A percentile compares a stretch with the other conserved stretches of the same genome.
Conservation (phyloP, 441 rosid species). For the Omphalea diandra region DNA sequence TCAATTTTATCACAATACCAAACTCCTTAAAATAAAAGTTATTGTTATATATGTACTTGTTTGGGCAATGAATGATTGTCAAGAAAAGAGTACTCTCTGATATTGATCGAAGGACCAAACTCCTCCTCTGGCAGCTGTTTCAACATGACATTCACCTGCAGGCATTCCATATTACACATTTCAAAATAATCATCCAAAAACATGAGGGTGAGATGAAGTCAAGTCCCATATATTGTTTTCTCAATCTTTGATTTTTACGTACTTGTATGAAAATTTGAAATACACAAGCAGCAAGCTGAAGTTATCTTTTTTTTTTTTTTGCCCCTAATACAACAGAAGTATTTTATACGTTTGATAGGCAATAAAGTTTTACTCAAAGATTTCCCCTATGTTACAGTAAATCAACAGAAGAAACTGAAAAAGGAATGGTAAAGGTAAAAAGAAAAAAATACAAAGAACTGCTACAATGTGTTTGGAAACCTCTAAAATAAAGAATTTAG, state of each 20-base stretch:
- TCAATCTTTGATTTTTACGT: not conserved
- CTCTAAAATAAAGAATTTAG: not conserved
- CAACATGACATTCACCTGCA: constrained; percentile 82
- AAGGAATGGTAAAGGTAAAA: not conserved
- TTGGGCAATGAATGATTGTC: constrained; percentile 74
- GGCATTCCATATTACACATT: constrained; percentile 11
- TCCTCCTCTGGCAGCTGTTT: constrained; percentile 68
- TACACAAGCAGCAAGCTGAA: not conserved
- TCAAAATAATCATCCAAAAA: constrained; percentile 4
- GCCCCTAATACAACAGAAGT: not conserved
- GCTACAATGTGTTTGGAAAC: not conserved
- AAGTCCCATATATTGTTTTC: not conserved
- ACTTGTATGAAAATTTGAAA: not conserved
- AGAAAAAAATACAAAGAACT: not conserved
- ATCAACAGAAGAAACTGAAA: not conserved
- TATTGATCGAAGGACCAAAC: constrained; percentile 76
- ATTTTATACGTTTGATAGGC: not conserved
- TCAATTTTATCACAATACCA: not conserved
- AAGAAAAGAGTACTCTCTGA: constrained; percentile 89
- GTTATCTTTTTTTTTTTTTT: no score
- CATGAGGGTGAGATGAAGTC: not conserved
- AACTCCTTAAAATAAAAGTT: not conserved
- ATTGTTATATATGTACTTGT: constrained; percentile 41
- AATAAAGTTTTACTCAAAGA: not conserved
- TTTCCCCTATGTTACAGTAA: not conserved